A percentile compares a stretch with the other conserved stretches of the same genome.
Conservation (phyloP, 2,329 filamentous ascomycete species). For the Ploettnerulaceae sp. region DNA sequence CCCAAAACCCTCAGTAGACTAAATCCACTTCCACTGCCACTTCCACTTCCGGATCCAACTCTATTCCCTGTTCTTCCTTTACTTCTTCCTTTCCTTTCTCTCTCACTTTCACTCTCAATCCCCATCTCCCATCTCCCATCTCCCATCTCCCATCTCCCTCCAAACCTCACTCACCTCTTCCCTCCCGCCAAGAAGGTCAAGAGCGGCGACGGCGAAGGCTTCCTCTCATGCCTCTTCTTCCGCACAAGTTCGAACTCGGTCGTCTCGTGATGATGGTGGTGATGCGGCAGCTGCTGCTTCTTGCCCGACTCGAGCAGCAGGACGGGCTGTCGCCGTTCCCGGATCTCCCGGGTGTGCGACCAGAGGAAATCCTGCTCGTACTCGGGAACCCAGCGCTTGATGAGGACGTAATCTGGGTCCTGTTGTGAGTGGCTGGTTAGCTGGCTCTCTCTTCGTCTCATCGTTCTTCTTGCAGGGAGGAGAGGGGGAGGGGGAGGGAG, state of each 20-base stretch:
- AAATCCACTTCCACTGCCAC: background rate
- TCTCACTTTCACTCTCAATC: too few relatives aligned
- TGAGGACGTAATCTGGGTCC: conserved; percentile 66
- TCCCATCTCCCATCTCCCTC: background rate
- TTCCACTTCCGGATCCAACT: too few relatives aligned
- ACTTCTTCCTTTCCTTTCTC: background rate
- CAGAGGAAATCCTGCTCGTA: conserved; percentile 68
- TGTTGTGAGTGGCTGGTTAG: conserved; percentile 38
- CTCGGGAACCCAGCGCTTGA: conserved; percentile 69
- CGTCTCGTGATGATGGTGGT: conserved; percentile 27
- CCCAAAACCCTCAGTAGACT: conserved; percentile 8
- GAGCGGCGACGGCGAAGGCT: conserved; percentile 29
- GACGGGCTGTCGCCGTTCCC: conserved; percentile 26
- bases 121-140: too few relatives aligned
- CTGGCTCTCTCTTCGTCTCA: too few relatives aligned
- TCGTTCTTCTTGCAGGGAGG: too few relatives aligned
- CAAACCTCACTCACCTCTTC: conserved; percentile 15
- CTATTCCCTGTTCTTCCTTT: background rate
- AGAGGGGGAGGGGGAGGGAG: too few relatives aligned
- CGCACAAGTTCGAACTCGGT: conserved; percentile 31
- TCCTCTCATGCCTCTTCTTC: conserved; percentile 31
- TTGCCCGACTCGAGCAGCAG: conserved; percentile 24
- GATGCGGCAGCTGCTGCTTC: too few relatives aligned
- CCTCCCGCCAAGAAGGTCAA: conserved; percentile 33
- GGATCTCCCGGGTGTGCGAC: conserved; percentile 60